Conservation (phyloP, 2,329 filamentous ascomycete genomes). For the Trichophyton benhamiae region DNA sequence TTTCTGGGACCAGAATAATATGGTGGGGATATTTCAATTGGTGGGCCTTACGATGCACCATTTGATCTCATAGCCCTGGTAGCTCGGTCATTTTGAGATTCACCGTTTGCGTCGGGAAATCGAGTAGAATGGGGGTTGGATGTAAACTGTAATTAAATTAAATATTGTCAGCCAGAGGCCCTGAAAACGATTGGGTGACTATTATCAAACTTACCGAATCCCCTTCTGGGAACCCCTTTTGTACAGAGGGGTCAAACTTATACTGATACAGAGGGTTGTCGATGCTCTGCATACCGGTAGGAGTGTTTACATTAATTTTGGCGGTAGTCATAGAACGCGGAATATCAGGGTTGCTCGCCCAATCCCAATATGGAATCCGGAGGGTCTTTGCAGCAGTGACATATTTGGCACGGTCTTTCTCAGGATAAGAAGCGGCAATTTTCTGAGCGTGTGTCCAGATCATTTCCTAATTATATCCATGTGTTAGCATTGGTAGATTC, state of each 20-base stretch:
- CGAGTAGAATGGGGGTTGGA: constrained; percentile 11
- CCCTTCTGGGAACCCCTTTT: constrained; percentile 16
- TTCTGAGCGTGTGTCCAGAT: constrained; percentile 28
- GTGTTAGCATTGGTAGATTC: background rate
- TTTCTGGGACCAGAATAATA: background rate
- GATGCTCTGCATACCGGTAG: constrained; percentile 28
- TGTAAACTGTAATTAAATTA: constrained; percentile 5
- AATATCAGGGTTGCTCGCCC: constrained; percentile 28
- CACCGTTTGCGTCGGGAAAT: constrained; percentile 12
- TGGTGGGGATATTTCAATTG: background rate
- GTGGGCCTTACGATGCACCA: constrained; percentile 15
- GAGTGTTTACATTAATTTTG: constrained; percentile 33
- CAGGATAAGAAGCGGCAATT: constrained; percentile 32
- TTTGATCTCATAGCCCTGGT: constrained; percentile 14
- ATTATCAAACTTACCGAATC: constrained; percentile 10
- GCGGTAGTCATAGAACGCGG: constrained; percentile 28
- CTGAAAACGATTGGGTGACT: background rate
- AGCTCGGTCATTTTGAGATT: constrained; percentile 12
- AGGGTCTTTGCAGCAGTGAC: constrained; percentile 29
- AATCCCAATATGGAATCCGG: constrained; percentile 41
- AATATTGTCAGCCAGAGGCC: background rate
- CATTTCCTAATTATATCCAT: constrained; percentile 21
- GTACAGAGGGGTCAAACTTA: constrained; percentile 18
- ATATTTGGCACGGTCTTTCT: constrained; percentile 39
- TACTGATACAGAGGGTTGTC: constrained; percentile 38